phyloP scores from a whole-genome alignment of 2,329 filamentous ascomycete species.

The Verticillium zaregamsianum region DNA sequence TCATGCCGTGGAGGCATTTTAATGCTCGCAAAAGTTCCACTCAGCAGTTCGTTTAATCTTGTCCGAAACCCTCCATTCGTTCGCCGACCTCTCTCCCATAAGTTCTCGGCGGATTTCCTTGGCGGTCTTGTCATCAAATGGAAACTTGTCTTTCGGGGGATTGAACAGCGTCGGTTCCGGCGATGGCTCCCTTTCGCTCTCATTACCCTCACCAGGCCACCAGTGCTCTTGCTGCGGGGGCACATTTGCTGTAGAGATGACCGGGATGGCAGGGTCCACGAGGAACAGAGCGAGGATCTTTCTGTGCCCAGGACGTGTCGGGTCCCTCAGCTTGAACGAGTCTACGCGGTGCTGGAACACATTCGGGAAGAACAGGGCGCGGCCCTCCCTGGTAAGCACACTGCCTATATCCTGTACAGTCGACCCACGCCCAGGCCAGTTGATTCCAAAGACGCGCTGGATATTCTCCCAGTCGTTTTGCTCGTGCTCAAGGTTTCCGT shows the following conservation, averaged over 20 bases:
- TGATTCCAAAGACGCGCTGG: conserved; percentile 28
- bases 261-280: conserved; percentile 48
- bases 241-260: conserved; percentile 40
- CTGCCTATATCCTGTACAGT: conserved; percentile 39
- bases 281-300: conserved; percentile 58
- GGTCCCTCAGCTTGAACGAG: conserved; percentile 48
- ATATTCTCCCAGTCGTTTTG: conserved; percentile 30
- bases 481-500: conserved; percentile 19
- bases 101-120: conserved; percentile 18
- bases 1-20: background rate
- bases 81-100: conserved; percentile 19
- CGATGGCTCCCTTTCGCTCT: no score
- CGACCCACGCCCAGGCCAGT: background rate
- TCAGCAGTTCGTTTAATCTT: background rate
- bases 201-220: conserved; percentile 22
- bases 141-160: conserved; percentile 15
- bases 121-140: conserved; percentile 16
- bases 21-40: conserved; percentile 23
- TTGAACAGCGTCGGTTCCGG: no score
- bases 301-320: conserved; percentile 48
- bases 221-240: conserved; percentile 38
- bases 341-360: conserved; percentile 45
- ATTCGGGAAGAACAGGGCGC: conserved; percentile 54
- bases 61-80: background rate
- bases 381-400: conserved; percentile 40